These are phyloP conservation scores for Ophiobolus disseminans DNA, from an alignment of 2,329 filamentous ascomycete species.

Conservation along the genomic window DNA sequence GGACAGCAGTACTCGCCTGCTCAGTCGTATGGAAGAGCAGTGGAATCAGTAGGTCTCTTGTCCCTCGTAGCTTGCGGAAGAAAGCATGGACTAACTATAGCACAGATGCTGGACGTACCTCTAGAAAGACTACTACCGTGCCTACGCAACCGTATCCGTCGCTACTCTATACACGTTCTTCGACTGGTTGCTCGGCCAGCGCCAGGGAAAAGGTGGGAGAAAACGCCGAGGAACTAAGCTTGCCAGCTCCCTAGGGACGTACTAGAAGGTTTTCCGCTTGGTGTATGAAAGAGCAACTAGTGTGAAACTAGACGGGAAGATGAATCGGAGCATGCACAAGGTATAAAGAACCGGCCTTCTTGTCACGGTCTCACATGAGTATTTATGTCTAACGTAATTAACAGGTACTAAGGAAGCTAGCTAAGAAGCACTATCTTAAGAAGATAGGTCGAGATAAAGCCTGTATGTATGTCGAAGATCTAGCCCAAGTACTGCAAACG, in stretches of 20 bases:
- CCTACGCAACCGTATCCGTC: conserved; percentile 14
- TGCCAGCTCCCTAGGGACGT: conserved; percentile 18
- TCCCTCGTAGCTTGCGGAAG: conserved; percentile 7
- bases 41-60: conserved; percentile 24
- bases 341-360: conserved; percentile 6
- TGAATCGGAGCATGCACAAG: conserved; percentile 18
- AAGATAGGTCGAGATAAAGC: conserved; percentile 18
- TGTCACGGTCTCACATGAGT: neutral
- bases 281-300: conserved; percentile 23
- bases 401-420: conserved; percentile 23
- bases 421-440: conserved; percentile 22
- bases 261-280: conserved; percentile 23
- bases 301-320: conserved; percentile 16
- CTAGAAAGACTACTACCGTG: conserved; percentile 6
- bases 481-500: conserved; percentile 11
- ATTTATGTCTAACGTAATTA: conserved; percentile 9
- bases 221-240: conserved; percentile 20
- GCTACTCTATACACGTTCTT: conserved; percentile 22
- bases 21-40: conserved; percentile 24
- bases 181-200: conserved; percentile 19
- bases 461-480: conserved; percentile 21
- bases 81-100: conserved; percentile 11
- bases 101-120: conserved; percentile 22
- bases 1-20: conserved; percentile 21
- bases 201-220: conserved; percentile 12